These are phyloP conservation scores for Cyclotella choctawhatcheeana DNA, from an alignment of 108 stramenopile genomes.

Conservation along the genomic window DNA sequence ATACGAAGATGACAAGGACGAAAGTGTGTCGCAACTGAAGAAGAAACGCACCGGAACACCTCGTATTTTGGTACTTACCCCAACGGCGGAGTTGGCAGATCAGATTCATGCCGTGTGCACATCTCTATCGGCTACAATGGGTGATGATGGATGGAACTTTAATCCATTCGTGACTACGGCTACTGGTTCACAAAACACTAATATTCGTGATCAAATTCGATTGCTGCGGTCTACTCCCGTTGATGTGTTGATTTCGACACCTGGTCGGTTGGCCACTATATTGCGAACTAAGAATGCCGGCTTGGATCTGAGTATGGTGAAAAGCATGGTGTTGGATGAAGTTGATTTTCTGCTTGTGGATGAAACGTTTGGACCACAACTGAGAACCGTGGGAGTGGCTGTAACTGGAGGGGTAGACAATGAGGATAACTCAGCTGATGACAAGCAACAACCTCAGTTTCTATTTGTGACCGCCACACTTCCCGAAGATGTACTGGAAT, in stretches of 20 bases:
- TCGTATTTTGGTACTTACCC: conserved; percentile 75
- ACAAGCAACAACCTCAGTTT: conserved; percentile 74
- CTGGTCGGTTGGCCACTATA: conserved; percentile 90
- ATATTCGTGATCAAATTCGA: conserved; percentile 87
- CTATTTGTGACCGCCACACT: conserved; percentile 96
- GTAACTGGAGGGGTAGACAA: conserved; percentile 2
- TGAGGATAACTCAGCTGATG: background rate
- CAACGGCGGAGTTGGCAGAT: conserved; percentile 94
- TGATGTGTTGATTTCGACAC: conserved; percentile 91
- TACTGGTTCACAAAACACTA: conserved; percentile 63
- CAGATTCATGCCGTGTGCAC: conserved; percentile 77
- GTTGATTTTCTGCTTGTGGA: conserved; percentile 93
- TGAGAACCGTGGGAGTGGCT: conserved; percentile 87
- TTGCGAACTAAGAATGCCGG: conserved; percentile 76
- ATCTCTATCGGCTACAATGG: conserved; percentile 38
- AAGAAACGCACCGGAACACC: conserved; percentile 57
- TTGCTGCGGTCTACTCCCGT: conserved; percentile 66
- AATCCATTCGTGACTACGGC: conserved; percentile 66
- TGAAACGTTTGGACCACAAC: conserved; percentile 89
- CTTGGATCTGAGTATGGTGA: conserved; percentile 66
- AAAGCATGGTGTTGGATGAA: conserved; percentile 89
- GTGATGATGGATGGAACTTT: conserved; percentile 34
- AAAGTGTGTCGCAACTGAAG: conserved; percentile 14
- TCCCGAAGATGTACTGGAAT: conserved; percentile 76
- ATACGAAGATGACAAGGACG: conserved; percentile 10